A percentile compares a stretch with the other conserved stretches of the same genome.
phyloP scores from a whole-genome alignment of 1,284 basidiomycete species.

The Coniophora puteana region DNA sequence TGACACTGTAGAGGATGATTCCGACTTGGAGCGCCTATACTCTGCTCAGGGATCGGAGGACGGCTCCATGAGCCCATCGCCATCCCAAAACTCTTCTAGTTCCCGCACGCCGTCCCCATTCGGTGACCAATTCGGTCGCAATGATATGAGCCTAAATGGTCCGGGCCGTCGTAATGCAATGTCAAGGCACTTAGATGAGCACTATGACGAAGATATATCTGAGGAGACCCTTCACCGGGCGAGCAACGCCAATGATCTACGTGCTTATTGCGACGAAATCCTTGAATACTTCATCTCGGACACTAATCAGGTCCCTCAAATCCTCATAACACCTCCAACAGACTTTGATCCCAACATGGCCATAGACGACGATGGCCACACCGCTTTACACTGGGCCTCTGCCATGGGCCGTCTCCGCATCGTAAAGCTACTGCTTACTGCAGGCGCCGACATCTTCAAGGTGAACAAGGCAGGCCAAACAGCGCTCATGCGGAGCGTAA shows the following conservation, averaged over 20 bases:
- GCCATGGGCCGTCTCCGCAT: constrained; percentile 98
- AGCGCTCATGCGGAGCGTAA: constrained; percentile 96
- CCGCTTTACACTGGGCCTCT: constrained; percentile 97
- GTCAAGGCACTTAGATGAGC: constrained; percentile 35
- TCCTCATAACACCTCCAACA: constrained; percentile 85
- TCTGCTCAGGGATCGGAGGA: constrained; percentile 72
- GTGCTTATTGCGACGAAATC: constrained; percentile 90
- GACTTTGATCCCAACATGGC: constrained; percentile 97
- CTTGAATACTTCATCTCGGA: constrained; percentile 99
- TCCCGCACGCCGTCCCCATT: constrained; percentile 90
- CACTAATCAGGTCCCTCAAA: constrained; percentile 86
- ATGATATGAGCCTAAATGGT: constrained; percentile 36
- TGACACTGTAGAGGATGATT: constrained; percentile 42
- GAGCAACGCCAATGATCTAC: constrained; percentile 43
- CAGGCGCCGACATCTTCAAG: constrained; percentile 96
- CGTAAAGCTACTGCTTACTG: constrained; percentile 91
- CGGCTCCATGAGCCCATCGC: constrained; percentile 81
- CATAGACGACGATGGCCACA: constrained; percentile 99
- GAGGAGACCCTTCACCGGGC: constrained; percentile 33
- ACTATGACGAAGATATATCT: constrained; percentile 37
- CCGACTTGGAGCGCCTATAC: constrained; percentile 55
- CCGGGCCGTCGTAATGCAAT: constrained; percentile 35
- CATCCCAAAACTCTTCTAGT: constrained; percentile 81
- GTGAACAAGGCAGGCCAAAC: constrained; percentile 98
- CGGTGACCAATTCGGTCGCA: constrained; percentile 42